phyloP scores from a whole-genome alignment of 257 asterid genomes.

The Solanum stenotomum region DNA sequence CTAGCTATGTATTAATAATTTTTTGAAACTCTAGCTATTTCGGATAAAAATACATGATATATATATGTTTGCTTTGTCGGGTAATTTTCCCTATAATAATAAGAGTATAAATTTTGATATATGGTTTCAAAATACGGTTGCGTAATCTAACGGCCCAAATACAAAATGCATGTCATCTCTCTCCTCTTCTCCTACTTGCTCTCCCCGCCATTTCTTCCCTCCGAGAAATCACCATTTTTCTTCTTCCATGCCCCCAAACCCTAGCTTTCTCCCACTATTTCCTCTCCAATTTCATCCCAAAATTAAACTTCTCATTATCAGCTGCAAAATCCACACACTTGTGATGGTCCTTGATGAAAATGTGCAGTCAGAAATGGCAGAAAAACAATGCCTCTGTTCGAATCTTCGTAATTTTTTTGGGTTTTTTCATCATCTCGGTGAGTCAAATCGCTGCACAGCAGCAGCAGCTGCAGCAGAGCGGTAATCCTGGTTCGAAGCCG shows the following conservation, averaged over 20 bases:
- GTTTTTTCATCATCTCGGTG: neutral
- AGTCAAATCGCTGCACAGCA: neutral
- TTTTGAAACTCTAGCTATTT: too few species aligned
- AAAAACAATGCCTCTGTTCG: neutral
- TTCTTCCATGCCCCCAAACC: neutral
- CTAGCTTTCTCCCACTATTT: neutral
- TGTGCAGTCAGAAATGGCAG: slow-evolving; percentile 2
- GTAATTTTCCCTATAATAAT: neutral
- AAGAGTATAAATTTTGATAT: neutral
- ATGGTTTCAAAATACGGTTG: neutral
- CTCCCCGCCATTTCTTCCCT: slow-evolving; percentile 84
- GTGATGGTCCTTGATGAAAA: neutral
- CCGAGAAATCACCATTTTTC: slow-evolving; percentile 19
- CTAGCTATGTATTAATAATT: too few species aligned
- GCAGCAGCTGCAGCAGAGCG: neutral
- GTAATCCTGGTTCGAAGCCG: slow-evolving; percentile 29
- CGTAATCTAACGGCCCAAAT: neutral
- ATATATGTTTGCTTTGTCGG: neutral
- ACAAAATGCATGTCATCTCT: neutral
- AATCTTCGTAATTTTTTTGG: neutral
- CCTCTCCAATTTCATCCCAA: neutral
- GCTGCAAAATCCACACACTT: neutral
- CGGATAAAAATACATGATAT: too few species aligned
- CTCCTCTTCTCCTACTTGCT: slow-evolving; percentile 38
- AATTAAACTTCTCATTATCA: neutral